Evolutionary conservation across 2,329 filamentous ascomycete species (phyloP).

Genomic region (Colletotrichum musae): DNA sequence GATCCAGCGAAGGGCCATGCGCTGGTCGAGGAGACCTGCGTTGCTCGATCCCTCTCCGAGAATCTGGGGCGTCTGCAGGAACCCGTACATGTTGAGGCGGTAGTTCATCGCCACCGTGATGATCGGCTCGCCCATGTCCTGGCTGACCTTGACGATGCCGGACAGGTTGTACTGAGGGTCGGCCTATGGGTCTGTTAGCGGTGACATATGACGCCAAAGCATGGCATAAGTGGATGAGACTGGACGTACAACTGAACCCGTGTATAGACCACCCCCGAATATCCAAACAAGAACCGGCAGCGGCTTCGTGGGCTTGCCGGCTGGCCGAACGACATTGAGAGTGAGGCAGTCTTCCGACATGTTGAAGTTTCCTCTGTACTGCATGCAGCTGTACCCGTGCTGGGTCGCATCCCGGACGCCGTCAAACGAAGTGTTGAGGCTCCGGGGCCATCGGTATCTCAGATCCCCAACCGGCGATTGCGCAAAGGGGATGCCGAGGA

Average conservation of each 20-base stretch:
- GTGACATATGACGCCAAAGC: not conserved
- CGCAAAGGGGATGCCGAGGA: constrained; percentile 54
- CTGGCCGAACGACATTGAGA: constrained; percentile 58
- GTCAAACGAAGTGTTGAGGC: constrained; percentile 56
- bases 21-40: constrained; percentile 65
- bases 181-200: constrained; percentile 41
- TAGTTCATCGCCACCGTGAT: constrained; percentile 70
- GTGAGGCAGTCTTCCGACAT: constrained; percentile 66
- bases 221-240: not conserved
- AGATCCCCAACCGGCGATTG: constrained; percentile 54
- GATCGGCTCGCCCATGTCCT: constrained; percentile 66
- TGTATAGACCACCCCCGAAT: constrained; percentile 68
- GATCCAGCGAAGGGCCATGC: constrained; percentile 64
- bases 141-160: constrained; percentile 69
- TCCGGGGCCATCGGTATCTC: constrained; percentile 54
- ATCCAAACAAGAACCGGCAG: constrained; percentile 69
- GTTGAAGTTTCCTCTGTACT: constrained; percentile 57
- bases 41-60: constrained; percentile 59
- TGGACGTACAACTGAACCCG: constrained; percentile 57
- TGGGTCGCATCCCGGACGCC: constrained; percentile 55
- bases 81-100: constrained; percentile 67
- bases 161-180: constrained; percentile 76
- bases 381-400: constrained; percentile 63
- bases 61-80: constrained; percentile 63
- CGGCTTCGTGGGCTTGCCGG: constrained; percentile 48